A percentile compares a stretch with the other conserved stretches of the same genome.
Conservation (phyloP, 805 yeast species). For the Saccharomycopsis fermentans region DNA sequence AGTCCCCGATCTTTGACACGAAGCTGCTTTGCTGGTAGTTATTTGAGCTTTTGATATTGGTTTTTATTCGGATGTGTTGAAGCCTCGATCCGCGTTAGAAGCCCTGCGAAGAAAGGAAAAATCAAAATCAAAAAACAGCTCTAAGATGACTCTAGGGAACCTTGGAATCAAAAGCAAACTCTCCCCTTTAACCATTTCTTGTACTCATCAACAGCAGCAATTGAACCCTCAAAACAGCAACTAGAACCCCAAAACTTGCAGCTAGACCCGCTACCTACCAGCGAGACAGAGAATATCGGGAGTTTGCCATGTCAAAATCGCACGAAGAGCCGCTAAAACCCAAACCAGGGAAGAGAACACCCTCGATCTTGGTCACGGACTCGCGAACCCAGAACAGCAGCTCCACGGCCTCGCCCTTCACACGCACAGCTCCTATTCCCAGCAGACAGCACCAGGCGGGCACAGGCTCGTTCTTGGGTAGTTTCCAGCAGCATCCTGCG, state of each 20-base stretch:
- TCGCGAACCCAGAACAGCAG: constrained; percentile 46
- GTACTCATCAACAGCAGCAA: no score
- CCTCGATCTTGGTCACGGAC: constrained; percentile 90
- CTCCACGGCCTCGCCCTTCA: constrained; percentile 62
- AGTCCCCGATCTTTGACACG: not conserved
- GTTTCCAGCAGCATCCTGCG: constrained; percentile 1
- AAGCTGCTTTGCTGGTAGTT: not conserved
- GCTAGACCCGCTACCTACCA: no score
- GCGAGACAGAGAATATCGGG: not conserved
- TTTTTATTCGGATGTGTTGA: no score
- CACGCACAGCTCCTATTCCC: constrained; percentile 40
- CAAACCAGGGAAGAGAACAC: constrained; percentile 67
- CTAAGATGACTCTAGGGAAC: no score
- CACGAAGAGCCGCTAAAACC: not conserved
- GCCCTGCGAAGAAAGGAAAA: no score
- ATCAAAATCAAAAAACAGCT: no score
- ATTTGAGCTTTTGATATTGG: no score
- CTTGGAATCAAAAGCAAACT: no score
- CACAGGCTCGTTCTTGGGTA: not conserved
- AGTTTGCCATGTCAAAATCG: not conserved
- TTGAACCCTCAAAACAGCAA: no score
- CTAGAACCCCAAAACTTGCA: no score
- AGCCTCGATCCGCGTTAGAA: no score
- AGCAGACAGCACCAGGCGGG: constrained; percentile 6
- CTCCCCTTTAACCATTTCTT: no score